Conservation (phyloP, 2,329 filamentous ascomycete genomes). For the Aspergillus sp. region DNA sequence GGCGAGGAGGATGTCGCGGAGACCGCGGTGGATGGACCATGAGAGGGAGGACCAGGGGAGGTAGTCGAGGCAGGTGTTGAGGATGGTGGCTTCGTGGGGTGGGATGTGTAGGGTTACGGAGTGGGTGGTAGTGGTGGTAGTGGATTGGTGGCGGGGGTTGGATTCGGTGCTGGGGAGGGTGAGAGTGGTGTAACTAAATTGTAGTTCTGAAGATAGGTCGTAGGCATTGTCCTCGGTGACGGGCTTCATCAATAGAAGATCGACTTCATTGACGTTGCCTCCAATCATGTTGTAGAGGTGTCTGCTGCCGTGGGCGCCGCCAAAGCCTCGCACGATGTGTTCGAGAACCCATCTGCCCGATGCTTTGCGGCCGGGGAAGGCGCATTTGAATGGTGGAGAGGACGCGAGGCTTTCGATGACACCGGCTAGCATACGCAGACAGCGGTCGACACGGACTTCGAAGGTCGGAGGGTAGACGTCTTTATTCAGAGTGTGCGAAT, state of each 20-base stretch:
- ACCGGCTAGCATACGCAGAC: constrained; percentile 12
- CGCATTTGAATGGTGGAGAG: constrained; percentile 11
- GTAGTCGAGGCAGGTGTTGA: constrained; percentile 5
- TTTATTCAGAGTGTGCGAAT: constrained; percentile 8
- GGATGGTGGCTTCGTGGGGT: neutral
- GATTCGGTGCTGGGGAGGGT: neutral
- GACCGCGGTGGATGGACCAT: neutral
- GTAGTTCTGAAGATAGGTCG: too few relatives aligned
- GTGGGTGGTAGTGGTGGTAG: neutral
- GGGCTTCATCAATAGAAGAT: constrained; percentile 8
- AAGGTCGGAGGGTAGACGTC: constrained; percentile 9
- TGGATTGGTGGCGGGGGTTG: neutral
- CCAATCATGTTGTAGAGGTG: constrained; percentile 15
- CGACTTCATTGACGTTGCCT: constrained; percentile 13
- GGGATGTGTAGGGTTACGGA: neutral
- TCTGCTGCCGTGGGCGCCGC: constrained; percentile 12
- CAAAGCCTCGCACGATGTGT: constrained; percentile 8
- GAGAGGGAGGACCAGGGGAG: neutral
- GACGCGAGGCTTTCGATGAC: constrained; percentile 1
- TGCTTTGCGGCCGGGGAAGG: constrained; percentile 11
- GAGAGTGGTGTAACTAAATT: neutral
- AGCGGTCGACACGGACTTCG: constrained; percentile 4
- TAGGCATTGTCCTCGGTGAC: neutral
- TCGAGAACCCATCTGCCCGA: constrained; percentile 5
- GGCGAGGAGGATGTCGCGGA: neutral